Evolutionary conservation across 306 rosid genomes (phyloP), one percentile per base, ranked within the genome.

Genomic region (Phaseolus lunatus): DNA sequence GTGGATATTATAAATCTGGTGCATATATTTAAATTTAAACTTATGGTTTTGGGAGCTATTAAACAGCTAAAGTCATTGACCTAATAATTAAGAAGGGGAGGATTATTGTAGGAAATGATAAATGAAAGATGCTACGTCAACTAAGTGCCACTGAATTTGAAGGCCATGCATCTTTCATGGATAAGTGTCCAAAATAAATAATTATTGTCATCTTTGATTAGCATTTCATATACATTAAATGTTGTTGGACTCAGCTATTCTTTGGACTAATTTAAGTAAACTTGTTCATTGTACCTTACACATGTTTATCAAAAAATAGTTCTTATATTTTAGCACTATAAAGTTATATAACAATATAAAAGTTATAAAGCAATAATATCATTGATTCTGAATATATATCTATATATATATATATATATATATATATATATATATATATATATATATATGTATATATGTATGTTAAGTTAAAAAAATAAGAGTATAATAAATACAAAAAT

Each of bases 171-270:
- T 59, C 64, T 12, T 9, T 58, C 11, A 24, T 26, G 26, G 65
- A 58, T 26, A 24, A 57, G 18, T 78, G 76, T 78, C 70, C 20
- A 9, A 31, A 43, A 14, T 68, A 31, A 43, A 14, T 68, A 13
- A 62, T 79, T 33, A 59, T 31, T 23, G 19, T 43, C 9, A 53
- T 20, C 18, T 44, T 58, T 71, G 0, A 14, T 71, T 35, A 22
- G 13, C 14, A 7, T 19, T 33, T 33, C n/a, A 3, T 19, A 13
- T 50, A 19, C 64, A 31, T 15, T 70, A 70, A 49, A 31, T 31
- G 8, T 18, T 12, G 14, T 49, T 29, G 11, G 31, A 24, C 39
- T 70, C 3, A 70, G 5, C 57, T 5, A 71, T 58, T 26, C 37
- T 26, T 27, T 59, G 5, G 22, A 29, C 43, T 16, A 29, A 31